Evolutionary conservation across 306 rosid species (phyloP).

Genomic region (Gastrolobium bilobum): DNA sequence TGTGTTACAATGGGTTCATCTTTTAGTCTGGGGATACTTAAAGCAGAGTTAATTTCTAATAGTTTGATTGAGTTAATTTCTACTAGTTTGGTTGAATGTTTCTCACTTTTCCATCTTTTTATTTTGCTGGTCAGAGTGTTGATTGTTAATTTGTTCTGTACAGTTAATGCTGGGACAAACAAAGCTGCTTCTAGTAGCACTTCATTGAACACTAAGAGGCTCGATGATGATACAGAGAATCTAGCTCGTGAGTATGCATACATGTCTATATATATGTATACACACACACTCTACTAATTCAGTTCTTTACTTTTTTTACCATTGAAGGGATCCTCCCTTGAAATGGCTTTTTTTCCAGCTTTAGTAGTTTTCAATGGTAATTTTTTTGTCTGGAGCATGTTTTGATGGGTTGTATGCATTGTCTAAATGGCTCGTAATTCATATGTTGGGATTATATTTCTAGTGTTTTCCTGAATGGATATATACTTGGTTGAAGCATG

Average conservation of each 20-base stretch:
- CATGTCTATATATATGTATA: not conserved
- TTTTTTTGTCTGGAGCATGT: not conserved
- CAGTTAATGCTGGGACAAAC: conserved; percentile 76
- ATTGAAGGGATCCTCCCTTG: not conserved
- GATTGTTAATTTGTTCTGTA: conserved; percentile 30
- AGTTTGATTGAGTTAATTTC: not conserved
- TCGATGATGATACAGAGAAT: conserved; percentile 87
- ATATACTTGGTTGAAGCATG: not conserved
- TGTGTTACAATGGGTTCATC: not conserved
- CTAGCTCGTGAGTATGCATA: conserved; percentile 72
- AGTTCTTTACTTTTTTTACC: not conserved
- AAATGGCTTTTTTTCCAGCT: not conserved
- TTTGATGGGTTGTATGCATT: conserved; percentile 1
- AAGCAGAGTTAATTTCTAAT: not conserved
- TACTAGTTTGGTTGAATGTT: conserved; percentile 9
- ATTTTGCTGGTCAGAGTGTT: conserved; percentile 14
- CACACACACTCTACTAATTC: not conserved
- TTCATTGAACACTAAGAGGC: conserved; percentile 83
- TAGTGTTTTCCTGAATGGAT: not conserved
- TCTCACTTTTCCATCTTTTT: not conserved
- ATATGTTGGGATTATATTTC: not conserved
- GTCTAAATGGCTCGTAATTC: not conserved
- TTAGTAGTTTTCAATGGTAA: not conserved
- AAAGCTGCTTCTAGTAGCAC: conserved; percentile 89
- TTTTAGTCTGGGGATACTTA: not conserved